These are phyloP conservation scores for Dioscorea alata DNA, from an alignment of 106 monocot species.

Conservation along the genomic window DNA sequence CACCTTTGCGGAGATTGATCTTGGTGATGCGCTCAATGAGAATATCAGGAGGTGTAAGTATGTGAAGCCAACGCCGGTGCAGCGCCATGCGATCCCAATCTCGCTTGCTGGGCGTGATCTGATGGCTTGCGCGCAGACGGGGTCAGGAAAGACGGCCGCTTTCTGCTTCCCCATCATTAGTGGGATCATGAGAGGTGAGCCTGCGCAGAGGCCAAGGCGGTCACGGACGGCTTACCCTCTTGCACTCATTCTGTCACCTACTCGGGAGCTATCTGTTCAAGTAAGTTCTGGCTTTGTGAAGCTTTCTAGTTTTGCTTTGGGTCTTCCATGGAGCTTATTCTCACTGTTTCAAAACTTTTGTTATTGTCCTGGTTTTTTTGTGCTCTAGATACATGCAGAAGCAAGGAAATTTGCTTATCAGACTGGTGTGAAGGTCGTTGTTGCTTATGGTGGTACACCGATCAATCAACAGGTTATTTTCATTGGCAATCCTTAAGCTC, in stretches of 20 bases:
- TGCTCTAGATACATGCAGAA: constrained; percentile 54
- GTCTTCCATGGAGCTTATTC: background rate
- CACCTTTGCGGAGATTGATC: constrained; percentile 74
- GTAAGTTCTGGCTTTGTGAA: constrained; percentile 12
- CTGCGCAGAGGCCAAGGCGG: constrained; percentile 38
- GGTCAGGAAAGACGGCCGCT: constrained; percentile 75
- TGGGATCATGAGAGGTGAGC: constrained; percentile 58
- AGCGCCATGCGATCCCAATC: constrained; percentile 74
- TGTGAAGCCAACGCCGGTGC: constrained; percentile 70
- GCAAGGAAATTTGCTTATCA: constrained; percentile 58
- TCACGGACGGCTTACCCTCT: constrained; percentile 47
- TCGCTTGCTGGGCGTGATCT: constrained; percentile 54
- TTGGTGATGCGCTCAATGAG: constrained; percentile 61
- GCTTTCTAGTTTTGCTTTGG: background rate
- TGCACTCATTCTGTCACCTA: constrained; percentile 66
- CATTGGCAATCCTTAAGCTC: no score
- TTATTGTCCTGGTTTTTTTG: background rate
- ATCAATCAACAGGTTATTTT: constrained; percentile 44
- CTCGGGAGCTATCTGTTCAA: constrained; percentile 62
- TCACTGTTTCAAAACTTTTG: background rate
- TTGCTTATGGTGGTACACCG: constrained; percentile 58
- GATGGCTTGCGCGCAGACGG: constrained; percentile 90
- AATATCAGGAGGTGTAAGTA: constrained; percentile 79
- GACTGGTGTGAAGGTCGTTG: constrained; percentile 59
- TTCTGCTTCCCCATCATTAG: constrained; percentile 80